These are phyloP conservation scores for Sugiyamaella americana DNA, from an alignment of 805 yeast genomes.

Conservation along the genomic window DNA sequence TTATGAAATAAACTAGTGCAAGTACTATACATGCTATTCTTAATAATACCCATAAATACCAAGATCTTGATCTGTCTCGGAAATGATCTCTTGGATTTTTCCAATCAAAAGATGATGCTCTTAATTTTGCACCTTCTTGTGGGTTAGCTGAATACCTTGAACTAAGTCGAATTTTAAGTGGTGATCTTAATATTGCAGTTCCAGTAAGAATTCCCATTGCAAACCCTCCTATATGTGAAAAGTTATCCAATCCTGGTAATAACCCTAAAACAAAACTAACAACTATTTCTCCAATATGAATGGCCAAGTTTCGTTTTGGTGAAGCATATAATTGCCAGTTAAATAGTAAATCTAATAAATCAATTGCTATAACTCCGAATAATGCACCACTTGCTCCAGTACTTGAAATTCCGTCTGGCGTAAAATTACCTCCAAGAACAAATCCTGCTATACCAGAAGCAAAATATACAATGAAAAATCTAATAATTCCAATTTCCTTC, in stretches of 20 bases:
- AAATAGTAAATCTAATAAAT: constrained; percentile 47
- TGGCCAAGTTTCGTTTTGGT: constrained; percentile 41
- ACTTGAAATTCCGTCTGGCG: constrained; percentile 59
- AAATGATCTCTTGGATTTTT: constrained; percentile 19
- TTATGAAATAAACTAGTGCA: constrained; percentile 45
- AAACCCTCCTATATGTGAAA: constrained; percentile 72
- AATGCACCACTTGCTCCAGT: constrained; percentile 70
- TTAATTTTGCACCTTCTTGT: constrained; percentile 14
- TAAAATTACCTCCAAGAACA: constrained; percentile 60
- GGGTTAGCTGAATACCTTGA: constrained; percentile 17
- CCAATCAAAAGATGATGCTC: constrained; percentile 22
- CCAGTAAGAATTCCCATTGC: constrained; percentile 52
- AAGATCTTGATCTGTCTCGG: constrained; percentile 27
- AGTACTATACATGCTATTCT: constrained; percentile 43
- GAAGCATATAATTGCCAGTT: constrained; percentile 44
- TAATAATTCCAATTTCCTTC: constrained; percentile 46
- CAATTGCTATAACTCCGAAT: constrained; percentile 62
- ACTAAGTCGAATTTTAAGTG: constrained; percentile 30
- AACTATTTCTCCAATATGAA: constrained; percentile 51
- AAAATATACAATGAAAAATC: constrained; percentile 51
- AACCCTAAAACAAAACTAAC: constrained; percentile 58
- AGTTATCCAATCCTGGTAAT: constrained; percentile 69
- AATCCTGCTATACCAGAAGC: constrained; percentile 62
- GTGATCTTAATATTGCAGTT: constrained; percentile 48
- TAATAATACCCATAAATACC: constrained; percentile 48